Evolutionary conservation across 2,329 filamentous ascomycete species (phyloP).

Genomic region (Calonectria henricotiae): DNA sequence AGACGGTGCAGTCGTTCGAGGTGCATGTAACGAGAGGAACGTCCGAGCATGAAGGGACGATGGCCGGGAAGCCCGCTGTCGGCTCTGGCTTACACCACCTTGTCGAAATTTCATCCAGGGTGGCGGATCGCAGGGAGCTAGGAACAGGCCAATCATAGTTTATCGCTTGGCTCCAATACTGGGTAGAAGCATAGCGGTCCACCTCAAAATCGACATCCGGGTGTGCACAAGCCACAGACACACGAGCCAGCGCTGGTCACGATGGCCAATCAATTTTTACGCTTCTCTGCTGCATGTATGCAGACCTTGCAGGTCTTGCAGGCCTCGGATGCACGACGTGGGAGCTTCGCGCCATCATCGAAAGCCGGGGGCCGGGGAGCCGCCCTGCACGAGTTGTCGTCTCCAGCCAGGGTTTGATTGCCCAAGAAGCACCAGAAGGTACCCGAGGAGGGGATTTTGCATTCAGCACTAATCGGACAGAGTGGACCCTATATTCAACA

Average conservation of each 20-base stretch:
- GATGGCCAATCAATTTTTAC: constrained; percentile 46
- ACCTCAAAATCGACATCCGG: constrained; percentile 44
- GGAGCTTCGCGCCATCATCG: constrained; percentile 17
- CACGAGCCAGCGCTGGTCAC: constrained; percentile 40
- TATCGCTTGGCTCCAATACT: constrained; percentile 25
- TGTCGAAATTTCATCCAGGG: constrained; percentile 47
- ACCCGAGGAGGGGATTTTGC: not conserved
- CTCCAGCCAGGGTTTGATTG: constrained; percentile 2
- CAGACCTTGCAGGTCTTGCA: constrained; percentile 11
- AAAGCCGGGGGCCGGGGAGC: constrained; percentile 24
- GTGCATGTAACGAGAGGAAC: constrained; percentile 47
- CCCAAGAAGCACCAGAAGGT: constrained; percentile 6
- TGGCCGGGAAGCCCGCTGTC: constrained; percentile 42
- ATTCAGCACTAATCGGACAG: constrained; percentile 22
- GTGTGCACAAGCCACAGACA: constrained; percentile 42
- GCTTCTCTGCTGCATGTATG: constrained; percentile 46
- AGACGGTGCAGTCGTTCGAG: constrained; percentile 27
- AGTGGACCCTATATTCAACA: not conserved
- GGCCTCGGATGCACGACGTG: constrained; percentile 19
- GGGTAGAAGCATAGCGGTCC: constrained; percentile 49
- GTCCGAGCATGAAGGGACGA: constrained; percentile 27
- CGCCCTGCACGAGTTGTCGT: constrained; percentile 26
- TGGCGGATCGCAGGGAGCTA: constrained; percentile 40
- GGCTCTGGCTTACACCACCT: constrained; percentile 43
- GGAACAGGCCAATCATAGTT: constrained; percentile 42